phyloP scores from a whole-genome alignment of 345 rosid genomes.

The Draba incana region DNA sequence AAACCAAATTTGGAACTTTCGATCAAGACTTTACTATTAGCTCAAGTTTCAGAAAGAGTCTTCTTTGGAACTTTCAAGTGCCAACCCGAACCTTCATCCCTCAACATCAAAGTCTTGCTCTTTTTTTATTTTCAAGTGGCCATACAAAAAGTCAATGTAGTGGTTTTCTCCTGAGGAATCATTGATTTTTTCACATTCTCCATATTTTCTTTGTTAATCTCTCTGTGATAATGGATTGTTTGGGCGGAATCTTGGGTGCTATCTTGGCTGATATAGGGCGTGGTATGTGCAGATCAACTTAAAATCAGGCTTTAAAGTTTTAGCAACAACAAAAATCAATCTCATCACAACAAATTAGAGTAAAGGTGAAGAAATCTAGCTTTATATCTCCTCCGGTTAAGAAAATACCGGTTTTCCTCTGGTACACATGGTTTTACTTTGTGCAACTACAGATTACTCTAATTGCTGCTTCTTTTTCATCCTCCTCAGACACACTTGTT shows the following conservation, averaged over 20 bases:
- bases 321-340: too few relatives aligned
- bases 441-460: too few relatives aligned
- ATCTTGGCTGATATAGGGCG: conserved; percentile 33
- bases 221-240: conserved; percentile 37
- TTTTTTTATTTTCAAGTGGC: not conserved
- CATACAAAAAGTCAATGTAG: not conserved
- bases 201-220: not conserved
- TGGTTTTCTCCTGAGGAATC: conserved; percentile 13
- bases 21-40: conserved; percentile 9
- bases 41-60: conserved; percentile 4
- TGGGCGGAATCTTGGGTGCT: conserved; percentile 33
- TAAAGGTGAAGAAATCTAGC: too few relatives aligned
- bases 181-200: not conserved
- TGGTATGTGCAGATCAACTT: conserved; percentile 37
- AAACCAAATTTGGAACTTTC: conserved; percentile 7
- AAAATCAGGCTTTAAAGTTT: too few relatives aligned
- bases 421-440: too few relatives aligned
- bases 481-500: too few relatives aligned
- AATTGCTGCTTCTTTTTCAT: too few relatives aligned
- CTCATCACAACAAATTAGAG: too few relatives aligned
- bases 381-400: too few relatives aligned
- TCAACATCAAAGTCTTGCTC: conserved; percentile 10
- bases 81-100: conserved; percentile 2
- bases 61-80: conserved; percentile 17
- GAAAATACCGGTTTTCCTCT: too few relatives aligned